Evolutionary conservation across 768 basidiomycete species (phyloP).

Genomic region (Termitomyces eurrhizus): DNA sequence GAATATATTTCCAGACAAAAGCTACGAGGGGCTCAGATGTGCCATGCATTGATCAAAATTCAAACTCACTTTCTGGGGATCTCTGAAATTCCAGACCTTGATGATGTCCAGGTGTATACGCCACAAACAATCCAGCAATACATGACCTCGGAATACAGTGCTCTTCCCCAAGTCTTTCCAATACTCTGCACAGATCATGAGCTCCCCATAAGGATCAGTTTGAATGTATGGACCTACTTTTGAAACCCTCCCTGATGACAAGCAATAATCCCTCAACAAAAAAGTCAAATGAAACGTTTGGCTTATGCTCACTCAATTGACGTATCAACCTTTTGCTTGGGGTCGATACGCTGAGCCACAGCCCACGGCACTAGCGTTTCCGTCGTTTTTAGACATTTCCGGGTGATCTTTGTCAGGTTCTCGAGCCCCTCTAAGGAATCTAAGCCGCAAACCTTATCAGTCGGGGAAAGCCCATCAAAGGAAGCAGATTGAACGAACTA

Average conservation of each 20-base stretch:
- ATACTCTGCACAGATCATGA: constrained; percentile 2
- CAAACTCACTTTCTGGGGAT: constrained; percentile 13
- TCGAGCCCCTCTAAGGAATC: neutral
- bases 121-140: constrained; percentile 5
- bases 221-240: neutral
- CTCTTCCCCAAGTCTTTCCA: constrained; percentile 9
- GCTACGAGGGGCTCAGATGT: neutral
- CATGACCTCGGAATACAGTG: neutral
- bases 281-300: neutral
- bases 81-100: constrained; percentile 23
- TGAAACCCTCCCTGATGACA: neutral
- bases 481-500: neutral
- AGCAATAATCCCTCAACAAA: neutral
- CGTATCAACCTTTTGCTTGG: neutral
- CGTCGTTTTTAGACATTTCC: neutral
- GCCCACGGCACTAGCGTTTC: constrained; percentile 1
- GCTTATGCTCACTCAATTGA: neutral
- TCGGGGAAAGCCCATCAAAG: neutral
- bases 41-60: neutral
- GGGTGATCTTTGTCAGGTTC: neutral
- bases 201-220: neutral
- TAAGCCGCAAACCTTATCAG: neutral
- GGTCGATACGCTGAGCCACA: constrained; percentile 1
- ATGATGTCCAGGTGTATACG: constrained; percentile 18
- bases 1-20: neutral